Evolutionary conservation across 305 asterid genomes (phyloP), one percentile per base, ranked within the genome.

Genomic region (Salvia sclarea): DNA sequence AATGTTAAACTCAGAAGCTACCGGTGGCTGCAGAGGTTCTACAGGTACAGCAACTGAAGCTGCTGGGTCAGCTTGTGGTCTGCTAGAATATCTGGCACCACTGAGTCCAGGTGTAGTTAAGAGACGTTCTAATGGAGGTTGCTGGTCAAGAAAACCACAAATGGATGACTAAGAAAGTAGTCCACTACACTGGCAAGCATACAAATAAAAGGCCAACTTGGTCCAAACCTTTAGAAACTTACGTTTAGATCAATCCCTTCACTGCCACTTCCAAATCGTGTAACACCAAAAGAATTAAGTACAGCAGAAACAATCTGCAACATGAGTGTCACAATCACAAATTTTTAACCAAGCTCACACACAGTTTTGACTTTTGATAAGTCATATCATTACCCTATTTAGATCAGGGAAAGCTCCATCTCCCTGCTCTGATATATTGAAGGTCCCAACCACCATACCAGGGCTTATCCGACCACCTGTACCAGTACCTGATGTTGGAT

Each of bases 241-340:
- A 90, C 97, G 79, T 88, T 83, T 53, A 87, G 90, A 82, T 88
- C 90, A 66, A 87, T 77, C 75, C 81, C 95, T 76, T 84, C 97
- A 70, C 75, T 50, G 22, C 89, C 86, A 80, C 81, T 79, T 72
- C 95, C 97, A 75, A 64, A 69, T 61, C 88, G 75, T 66, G 88
- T 43, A 21, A 78, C 72, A 76, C 96, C 95, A 73, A 90, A 74
- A 48, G 98, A 87, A 72, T 76, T 83, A 64, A 87, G 86, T 50
- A 93, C 86, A 69, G 92, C 92, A 47, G 97, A 82, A 57, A 90
- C 70, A 73, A 88, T 84, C 98, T 93, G 78, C 71, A 79, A 68
- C 65, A 76, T 41, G 50, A 56, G 64, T 16, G 37, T 48, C 56
- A 63, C 30, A 64, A 73, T 53, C 50, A 71, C 68, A 33, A 66